Percentiles rank a stretch among this genome's conserved stretches.
Conservation (phyloP, 495 filamentous ascomycete genomes). For the Aspergillus haitiensis region DNA sequence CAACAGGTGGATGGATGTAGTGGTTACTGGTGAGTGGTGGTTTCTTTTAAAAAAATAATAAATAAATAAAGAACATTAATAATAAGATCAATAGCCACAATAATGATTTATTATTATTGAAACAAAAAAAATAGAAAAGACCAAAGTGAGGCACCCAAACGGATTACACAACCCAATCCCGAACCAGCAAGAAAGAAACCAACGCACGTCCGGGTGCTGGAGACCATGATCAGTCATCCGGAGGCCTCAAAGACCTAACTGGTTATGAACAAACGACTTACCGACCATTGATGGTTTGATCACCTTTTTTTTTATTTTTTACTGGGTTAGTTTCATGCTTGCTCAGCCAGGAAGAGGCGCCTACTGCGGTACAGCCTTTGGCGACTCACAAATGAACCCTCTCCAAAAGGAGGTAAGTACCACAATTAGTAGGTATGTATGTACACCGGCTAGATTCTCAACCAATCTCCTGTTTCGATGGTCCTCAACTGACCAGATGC, state of each 20-base stretch:
- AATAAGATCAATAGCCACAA: constrained; percentile 9
- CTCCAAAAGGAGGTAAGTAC: not conserved
- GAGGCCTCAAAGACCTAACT: constrained; percentile 9
- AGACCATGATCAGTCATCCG: constrained; percentile 23
- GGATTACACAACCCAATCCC: constrained; percentile 37
- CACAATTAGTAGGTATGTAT: not conserved
- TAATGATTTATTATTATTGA: constrained; percentile 7
- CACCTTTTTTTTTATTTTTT: not conserved
- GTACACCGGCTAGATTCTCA: constrained; percentile 10
- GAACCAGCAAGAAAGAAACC: constrained; percentile 22
- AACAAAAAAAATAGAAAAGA: not conserved
- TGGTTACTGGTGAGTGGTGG: too few relatives aligned
- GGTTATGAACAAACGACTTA: too few relatives aligned
- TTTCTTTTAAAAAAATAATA: too few relatives aligned
- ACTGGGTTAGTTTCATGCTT: constrained; percentile 4
- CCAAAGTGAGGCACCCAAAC: constrained; percentile 52
- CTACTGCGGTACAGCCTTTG: constrained; percentile 14
- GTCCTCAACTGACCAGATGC: constrained; percentile 18
- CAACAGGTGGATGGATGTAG: too few relatives aligned
- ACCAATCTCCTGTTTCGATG: constrained; percentile 1
- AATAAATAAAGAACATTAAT: not conserved
- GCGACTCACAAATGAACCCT: not conserved
- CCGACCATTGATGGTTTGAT: constrained; percentile 5
- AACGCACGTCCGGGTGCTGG: constrained; percentile 12
- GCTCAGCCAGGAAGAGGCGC: constrained; percentile 15